A percentile compares a stretch with the other conserved stretches of the same genome.
Evolutionary conservation across 768 basidiomycete species (phyloP).

Genomic region (Dentipellis sp.): DNA sequence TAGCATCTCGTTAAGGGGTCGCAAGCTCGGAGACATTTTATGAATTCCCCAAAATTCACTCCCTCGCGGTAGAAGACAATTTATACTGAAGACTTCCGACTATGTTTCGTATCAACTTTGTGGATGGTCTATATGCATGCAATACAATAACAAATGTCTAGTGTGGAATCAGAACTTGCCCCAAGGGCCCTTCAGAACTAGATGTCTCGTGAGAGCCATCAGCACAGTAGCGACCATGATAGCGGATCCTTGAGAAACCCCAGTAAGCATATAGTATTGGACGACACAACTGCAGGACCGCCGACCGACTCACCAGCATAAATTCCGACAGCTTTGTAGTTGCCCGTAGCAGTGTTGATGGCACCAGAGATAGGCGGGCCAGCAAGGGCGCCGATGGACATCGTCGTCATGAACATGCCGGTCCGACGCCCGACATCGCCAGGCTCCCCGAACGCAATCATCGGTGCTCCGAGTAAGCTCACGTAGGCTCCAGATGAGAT

Average conservation of each 20-base stretch:
- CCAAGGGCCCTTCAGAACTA: neutral
- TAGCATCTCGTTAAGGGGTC: no score
- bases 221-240: neutral
- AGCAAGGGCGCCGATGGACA: slow-evolving; percentile 52
- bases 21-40: no score
- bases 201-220: neutral
- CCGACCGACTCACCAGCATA: slow-evolving; percentile 35
- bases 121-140: no score
- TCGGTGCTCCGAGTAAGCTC: slow-evolving; percentile 44
- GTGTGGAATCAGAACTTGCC: no score
- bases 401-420: slow-evolving; percentile 55
- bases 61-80: no score
- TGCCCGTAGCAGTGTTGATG: slow-evolving; percentile 42
- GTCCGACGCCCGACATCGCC: slow-evolving; percentile 55
- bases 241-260: neutral
- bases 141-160: no score
- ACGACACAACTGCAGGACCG: neutral
- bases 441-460: slow-evolving; percentile 50
- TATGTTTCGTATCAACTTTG: no score
- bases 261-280: neutral
- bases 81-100: no score
- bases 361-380: slow-evolving; percentile 73
- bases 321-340: slow-evolving; percentile 44
- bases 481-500: slow-evolving; percentile 56
- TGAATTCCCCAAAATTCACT: no score